Percentiles rank a stretch among this genome's conserved stretches.
Evolutionary conservation across 441 rosid genomes (phyloP).

Genomic region (Euphorbia celastroides): DNA sequence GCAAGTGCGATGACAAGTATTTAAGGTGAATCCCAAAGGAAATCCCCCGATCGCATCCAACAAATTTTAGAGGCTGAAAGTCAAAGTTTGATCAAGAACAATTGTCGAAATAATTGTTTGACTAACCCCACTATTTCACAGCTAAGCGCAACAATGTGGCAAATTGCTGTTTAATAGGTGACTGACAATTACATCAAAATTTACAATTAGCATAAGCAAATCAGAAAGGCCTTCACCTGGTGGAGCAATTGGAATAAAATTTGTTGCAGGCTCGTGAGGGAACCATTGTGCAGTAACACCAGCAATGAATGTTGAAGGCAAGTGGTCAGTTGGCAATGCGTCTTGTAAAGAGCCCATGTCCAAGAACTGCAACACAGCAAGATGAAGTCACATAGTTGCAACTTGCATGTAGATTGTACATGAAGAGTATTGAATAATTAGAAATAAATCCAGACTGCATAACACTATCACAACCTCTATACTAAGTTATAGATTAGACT

Average conservation of each 20-base stretch:
- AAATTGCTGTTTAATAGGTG: constrained; percentile 5
- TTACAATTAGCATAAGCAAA: background rate
- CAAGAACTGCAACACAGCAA: constrained; percentile 55
- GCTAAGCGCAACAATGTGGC: constrained; percentile 12
- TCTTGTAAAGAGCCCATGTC: constrained; percentile 73
- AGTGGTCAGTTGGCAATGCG: constrained; percentile 52
- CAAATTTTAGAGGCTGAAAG: background rate
- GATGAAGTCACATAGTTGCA: constrained; percentile 6
- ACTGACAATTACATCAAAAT: background rate
- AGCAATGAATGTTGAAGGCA: constrained; percentile 41
- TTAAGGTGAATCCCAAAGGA: background rate
- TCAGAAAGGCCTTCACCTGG: constrained; percentile 39
- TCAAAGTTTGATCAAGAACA: background rate
- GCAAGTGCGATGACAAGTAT: background rate
- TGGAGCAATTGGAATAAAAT: constrained; percentile 43
- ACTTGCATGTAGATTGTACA: background rate
- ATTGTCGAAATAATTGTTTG: background rate
- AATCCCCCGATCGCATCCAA: background rate
- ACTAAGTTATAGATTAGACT: too few relatives aligned
- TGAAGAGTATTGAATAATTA: background rate
- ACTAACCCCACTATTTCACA: background rate
- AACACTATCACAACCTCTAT: background rate
- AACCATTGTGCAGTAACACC: constrained; percentile 63
- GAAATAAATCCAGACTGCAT: too few relatives aligned
- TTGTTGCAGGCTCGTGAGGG: constrained; percentile 47